A percentile compares a stretch with the other conserved stretches of the same genome.
These are phyloP conservation scores for Coprinopsis strossmayeri DNA, from an alignment of 768 basidiomycete species.

Conservation along the genomic window DNA sequence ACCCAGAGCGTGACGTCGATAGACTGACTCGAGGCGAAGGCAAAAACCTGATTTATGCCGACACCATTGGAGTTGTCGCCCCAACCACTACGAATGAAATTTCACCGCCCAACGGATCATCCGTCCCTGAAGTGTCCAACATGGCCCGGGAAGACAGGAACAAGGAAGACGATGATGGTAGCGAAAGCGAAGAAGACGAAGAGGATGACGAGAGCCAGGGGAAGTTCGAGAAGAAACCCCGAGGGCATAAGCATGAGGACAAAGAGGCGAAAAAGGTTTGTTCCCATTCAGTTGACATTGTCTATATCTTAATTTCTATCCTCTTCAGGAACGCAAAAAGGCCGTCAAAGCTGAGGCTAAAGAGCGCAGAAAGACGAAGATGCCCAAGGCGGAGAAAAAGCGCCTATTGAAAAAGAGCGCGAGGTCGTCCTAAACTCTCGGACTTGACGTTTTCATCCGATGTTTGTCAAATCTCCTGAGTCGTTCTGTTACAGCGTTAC, in stretches of 20 bases:
- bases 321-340: slow-evolving; percentile 81
- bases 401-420: slow-evolving; percentile 62
- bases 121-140: too few relatives aligned
- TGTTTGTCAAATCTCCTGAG: too few relatives aligned
- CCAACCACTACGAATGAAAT: slow-evolving; percentile 16
- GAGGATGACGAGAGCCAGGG: slow-evolving; percentile 31
- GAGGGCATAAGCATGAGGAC: slow-evolving; percentile 92
- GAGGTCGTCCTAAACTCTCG: slow-evolving; percentile 10
- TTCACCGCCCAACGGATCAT: neutral
- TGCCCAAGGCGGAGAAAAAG: slow-evolving; percentile 95
- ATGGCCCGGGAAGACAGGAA: too few relatives aligned
- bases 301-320: slow-evolving; percentile 3
- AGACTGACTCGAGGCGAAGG: slow-evolving; percentile 66
- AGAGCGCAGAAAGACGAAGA: slow-evolving; percentile 87
- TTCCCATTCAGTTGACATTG: slow-evolving; percentile 9
- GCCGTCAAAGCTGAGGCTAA: slow-evolving; percentile 79
- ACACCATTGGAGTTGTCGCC: slow-evolving; percentile 75
- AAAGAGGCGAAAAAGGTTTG: slow-evolving; percentile 82
- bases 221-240: slow-evolving; percentile 50
- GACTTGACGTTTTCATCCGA: neutral
- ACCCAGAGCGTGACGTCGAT: slow-evolving; percentile 90
- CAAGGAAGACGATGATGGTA: slow-evolving; percentile 26
- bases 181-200: slow-evolving; percentile 29
- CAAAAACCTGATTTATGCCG: slow-evolving; percentile 74
- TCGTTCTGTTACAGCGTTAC: too few relatives aligned